Percentiles rank a stretch among this genome's conserved stretches.
These are phyloP conservation scores for Blepharisma japonicum DNA, from an alignment of 73 alveolate species.

Conservation along the genomic window DNA sequence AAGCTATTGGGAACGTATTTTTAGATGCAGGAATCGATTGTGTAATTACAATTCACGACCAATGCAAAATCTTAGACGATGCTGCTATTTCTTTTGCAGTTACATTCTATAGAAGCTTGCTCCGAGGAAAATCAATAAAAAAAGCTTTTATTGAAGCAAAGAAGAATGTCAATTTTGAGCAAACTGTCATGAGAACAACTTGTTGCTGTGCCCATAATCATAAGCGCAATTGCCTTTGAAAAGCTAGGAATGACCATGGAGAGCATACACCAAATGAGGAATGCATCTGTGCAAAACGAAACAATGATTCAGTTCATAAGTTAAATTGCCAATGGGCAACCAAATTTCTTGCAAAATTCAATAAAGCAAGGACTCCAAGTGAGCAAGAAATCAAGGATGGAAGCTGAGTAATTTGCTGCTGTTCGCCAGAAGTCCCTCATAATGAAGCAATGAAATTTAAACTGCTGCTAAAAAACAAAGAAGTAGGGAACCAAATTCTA, in stretches of 20 bases:
- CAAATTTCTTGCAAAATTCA: constrained; percentile 32
- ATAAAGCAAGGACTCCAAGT: background rate
- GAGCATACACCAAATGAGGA: background rate
- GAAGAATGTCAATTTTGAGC: constrained; percentile 36
- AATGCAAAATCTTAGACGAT: constrained; percentile 44
- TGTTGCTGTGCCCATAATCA: constrained; percentile 72
- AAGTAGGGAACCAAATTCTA: background rate
- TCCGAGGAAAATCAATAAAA: constrained; percentile 40
- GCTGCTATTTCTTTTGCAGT: constrained; percentile 49
- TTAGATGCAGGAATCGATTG: constrained; percentile 46
- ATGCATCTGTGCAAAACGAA: background rate
- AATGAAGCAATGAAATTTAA: constrained; percentile 61
- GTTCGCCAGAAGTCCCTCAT: constrained; percentile 63
- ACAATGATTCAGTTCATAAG: constrained; percentile 23
- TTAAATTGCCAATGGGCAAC: constrained; percentile 5
- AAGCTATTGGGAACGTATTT: constrained; percentile 54
- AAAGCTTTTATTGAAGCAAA: constrained; percentile 47
- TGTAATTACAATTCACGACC: constrained; percentile 57
- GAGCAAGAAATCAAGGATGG: constrained; percentile 27
- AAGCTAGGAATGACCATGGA: background rate
- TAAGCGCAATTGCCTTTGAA: constrained; percentile 45
- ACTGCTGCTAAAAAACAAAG: constrained; percentile 30
- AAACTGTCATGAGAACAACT: constrained; percentile 30
- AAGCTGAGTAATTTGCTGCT: constrained; percentile 56
- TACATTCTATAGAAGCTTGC: constrained; percentile 34